A percentile compares a stretch with the other conserved stretches of the same genome.
These are phyloP conservation scores for Akebia trifoliata DNA, from an alignment of 164 flowering plant species.

Conservation along the genomic window DNA sequence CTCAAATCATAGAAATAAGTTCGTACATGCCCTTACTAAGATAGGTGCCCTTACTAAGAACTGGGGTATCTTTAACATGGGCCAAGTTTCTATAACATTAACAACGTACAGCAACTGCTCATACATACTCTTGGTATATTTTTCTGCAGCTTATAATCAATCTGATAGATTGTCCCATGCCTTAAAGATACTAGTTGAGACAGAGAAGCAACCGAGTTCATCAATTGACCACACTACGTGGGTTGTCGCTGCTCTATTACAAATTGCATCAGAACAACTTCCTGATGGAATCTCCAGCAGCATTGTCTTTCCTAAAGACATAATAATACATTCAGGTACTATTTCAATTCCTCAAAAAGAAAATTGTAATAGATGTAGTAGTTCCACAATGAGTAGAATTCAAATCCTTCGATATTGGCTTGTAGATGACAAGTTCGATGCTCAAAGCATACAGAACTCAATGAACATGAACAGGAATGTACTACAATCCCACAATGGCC, in stretches of 20 bases:
- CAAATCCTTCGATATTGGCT: neutral
- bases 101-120: neutral
- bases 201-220: conserved; percentile 28
- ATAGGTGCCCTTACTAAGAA: too few species aligned
- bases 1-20: too few species aligned
- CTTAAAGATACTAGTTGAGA: conserved; percentile 27
- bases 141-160: conserved; percentile 23
- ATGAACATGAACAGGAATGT: neutral
- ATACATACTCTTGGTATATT: conserved; percentile 6
- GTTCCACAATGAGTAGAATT: neutral
- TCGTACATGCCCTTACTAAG: too few species aligned
- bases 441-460: conserved; percentile 1
- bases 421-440: conserved; percentile 11
- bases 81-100: neutral
- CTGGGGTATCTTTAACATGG: too few species aligned
- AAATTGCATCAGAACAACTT: conserved; percentile 24
- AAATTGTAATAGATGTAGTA: neutral
- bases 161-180: conserved; percentile 28
- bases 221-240: conserved; percentile 25
- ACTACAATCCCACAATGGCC: conserved; percentile 1
- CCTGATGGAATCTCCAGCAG: conserved; percentile 15
- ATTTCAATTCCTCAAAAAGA: neutral
- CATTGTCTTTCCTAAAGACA: conserved; percentile 18
- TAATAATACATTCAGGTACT: conserved; percentile 17
- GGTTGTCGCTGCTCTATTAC: conserved; percentile 27